Evolutionary conservation across 345 rosid genomes (phyloP), one percentile per base, ranked within the genome.

Genomic region (Mallotus nudiflorus): DNA sequence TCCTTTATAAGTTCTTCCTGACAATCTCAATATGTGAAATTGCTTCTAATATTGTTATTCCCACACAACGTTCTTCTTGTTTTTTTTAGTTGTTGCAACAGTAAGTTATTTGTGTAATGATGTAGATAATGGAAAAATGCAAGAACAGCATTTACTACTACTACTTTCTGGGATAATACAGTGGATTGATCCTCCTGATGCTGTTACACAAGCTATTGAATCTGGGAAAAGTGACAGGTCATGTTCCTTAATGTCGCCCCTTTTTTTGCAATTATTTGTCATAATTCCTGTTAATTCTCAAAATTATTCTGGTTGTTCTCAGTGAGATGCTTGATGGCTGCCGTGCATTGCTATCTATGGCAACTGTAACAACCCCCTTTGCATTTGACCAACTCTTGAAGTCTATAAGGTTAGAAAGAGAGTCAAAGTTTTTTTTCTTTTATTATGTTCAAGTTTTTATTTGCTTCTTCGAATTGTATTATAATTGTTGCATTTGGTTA

Each of bases 241-340:
- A 61, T 55, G 61, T 72, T 70, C 75, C 19, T 71, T 55, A 58
- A 65, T 51, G n/a, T 70, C 15, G 29, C 62, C 31, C 70, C 60
- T 42, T 28, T 35, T 57, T 33, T 22, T 62, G 67, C 62, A 59
- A 76, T 78, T 77, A 70, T 57, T 62, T 58, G 63, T 65, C 66
- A 11, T 80, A 59, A 67, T 80, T 42, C 37, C 18, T 12, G 19
- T 66, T 62, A 76, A 60, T 51, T 71, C 73, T 70, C 48, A 67
- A 22, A 45, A 39, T 78, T 35, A 22, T 63, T 65, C 48, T 81
- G 62, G 68, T 37, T 48, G 40, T 68, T 44, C 80, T 57, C 88
- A 95, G 99, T 82, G 99, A 95, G 87, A 78, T 95, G 91, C 87
- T 92, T 60, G 99, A 95, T 82, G 97, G 99, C 67, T 95, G 97